Evolutionary conservation across 257 asterid genomes (phyloP).

Genomic region (Paulownia fortunei): DNA sequence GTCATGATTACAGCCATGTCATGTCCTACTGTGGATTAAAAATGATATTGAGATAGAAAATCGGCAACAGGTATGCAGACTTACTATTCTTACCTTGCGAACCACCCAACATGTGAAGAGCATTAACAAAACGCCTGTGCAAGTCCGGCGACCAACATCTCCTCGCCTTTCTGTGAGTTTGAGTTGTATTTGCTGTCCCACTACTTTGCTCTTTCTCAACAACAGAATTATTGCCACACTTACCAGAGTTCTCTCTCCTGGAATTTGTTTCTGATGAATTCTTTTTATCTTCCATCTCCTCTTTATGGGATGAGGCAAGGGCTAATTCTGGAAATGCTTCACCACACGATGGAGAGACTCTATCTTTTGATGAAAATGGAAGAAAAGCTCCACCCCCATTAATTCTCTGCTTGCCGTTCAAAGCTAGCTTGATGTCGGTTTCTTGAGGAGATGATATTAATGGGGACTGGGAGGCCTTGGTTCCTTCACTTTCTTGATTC

Average conservation of each 20-base stretch:
- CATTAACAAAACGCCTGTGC: constrained; percentile 91
- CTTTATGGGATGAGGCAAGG: constrained; percentile 66
- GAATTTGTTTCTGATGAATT: constrained; percentile 40
- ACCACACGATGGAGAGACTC: constrained; percentile 31
- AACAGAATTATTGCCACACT: constrained; percentile 32
- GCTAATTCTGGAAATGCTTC: constrained; percentile 68
- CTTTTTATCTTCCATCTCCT: constrained; percentile 57
- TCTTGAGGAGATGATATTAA: constrained; percentile 42
- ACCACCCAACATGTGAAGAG: constrained; percentile 98
- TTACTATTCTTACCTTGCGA: constrained; percentile 76
- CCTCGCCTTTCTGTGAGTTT: constrained; percentile 88
- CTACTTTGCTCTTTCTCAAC: constrained; percentile 43
- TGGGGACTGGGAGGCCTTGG: constrained; percentile 36
- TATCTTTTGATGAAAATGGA: constrained; percentile 59
- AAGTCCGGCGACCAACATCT: constrained; percentile 98
- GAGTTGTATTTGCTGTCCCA: constrained; percentile 36
- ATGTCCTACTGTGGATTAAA: neutral
- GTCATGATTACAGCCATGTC: neutral
- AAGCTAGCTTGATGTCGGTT: constrained; percentile 52
- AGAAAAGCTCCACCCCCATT: constrained; percentile 67
- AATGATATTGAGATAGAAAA: too few relatives aligned
- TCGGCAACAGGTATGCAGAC: neutral
- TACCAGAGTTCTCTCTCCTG: constrained; percentile 43
- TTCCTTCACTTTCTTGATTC: constrained; percentile 68
- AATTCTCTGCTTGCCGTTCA: constrained; percentile 51